Evolutionary conservation across 1,139 yeast genomes (phyloP), one percentile per base, ranked within the genome.

Genomic region (Saccharomycopsis phalli): DNA sequence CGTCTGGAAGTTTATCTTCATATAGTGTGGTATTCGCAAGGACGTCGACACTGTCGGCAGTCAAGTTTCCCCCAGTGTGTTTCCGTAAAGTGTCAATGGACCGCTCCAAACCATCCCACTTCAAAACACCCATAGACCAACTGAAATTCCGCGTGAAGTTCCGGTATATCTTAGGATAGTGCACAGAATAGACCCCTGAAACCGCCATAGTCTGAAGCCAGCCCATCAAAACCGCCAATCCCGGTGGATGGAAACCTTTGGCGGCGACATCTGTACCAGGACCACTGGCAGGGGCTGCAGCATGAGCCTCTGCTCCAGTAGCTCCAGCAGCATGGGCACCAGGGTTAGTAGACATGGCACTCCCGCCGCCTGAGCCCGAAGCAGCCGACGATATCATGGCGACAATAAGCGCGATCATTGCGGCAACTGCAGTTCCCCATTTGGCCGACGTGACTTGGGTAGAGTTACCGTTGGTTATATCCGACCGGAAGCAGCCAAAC

Each of bases 111-210:
- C 52, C 53, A 10, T 40, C 42, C 61, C 62, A 59, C 10, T 57
- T 50, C 23, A 58, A 49, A 37, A 55, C 47, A 4, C 60, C 60
- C 11, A 50, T 42, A 10, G 57, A 49, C 63, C 63, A 59, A 14
- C 57, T 60, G 31, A 59, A 50, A 44, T 60, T 59, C 27, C 53
- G 51, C 6, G 60, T 42, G 38, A 59, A 59, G 27, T 52, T 46
- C 31, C 55, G 47, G 40, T 58, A 59, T 2, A 58, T 54, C 4
- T 48, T 41, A 5, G 63, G 63, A 41, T 58, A 59, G 19, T 51
- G 45, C 21, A 59, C 49, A 4, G 60, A 51, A 42, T 57, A 51
- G 54, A 59, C 55, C 18, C 63, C 63, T n/a, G 53, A 50, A 22
- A 52, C 46, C 2, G 62, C 59, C 31, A 59, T 52, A 8, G 51